Evolutionary conservation across 2,329 filamentous ascomycete genomes (phyloP), one percentile per base, ranked within the genome.

Genomic region (Nigrospora sphaerica): DNA sequence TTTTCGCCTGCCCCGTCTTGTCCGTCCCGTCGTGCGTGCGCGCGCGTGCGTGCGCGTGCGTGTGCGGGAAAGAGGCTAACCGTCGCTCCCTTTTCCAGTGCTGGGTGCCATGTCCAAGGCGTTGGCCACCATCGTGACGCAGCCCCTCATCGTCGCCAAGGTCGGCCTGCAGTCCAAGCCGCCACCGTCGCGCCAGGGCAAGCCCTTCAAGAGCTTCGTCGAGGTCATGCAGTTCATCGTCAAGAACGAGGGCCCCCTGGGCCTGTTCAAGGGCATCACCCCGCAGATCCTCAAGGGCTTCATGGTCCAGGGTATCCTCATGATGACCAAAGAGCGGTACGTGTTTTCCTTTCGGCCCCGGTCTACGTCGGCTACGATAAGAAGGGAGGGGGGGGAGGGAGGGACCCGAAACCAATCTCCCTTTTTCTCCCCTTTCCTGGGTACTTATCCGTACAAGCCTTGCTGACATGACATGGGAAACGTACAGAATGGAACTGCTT

Each of bases 281-380:
- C 93, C 93, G 3, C 93, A 98, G 66, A 86, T 98, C 44, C 67
- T 90, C 49, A 98, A 98, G 69, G 93, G 93, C 1, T 70, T 98
- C 44, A 64, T 98, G 42, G 93, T 98, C 3, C 93, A 98, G 62
- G 93, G 93, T 42, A 81, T 98, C 46, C 74, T 98, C 35, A 98
- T 98, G 93, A 98, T 96, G 90, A 93, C 90, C 41, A 98, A 98
- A 71, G 93, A 98, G 70, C 80, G 90, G 87, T 90, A 75, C 55
- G 74, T 59, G 9, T 2, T 32, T 32, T 18, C 18, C 10, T 39
- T 18, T 12, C 16, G 11, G 5, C n/a, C 12, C n/a, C 23, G 16
- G 4, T 13, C 28, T 23, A 23, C 19, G 19, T 4, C 19, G 4
- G 19, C 19, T 23, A 23, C 19, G 6, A 6, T 4, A 23, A 23